phyloP scores from a whole-genome alignment of 352 stramenopile genomes.

The Phytophthora kernoviae region DNA sequence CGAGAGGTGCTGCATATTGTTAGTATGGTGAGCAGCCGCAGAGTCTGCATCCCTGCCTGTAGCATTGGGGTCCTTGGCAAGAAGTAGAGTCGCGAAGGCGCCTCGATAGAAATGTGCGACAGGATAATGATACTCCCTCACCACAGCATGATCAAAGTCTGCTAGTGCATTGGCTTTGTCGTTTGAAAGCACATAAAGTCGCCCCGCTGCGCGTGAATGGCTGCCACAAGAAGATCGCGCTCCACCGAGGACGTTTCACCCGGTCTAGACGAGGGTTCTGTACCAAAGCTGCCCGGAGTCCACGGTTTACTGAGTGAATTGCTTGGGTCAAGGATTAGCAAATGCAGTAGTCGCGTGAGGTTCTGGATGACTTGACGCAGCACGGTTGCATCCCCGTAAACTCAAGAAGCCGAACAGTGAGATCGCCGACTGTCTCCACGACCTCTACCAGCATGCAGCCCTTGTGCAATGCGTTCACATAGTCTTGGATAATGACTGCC shows the following conservation, averaged over 20 bases:
- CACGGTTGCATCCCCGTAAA: slow-evolving; percentile 66
- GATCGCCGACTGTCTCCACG: slow-evolving; percentile 74
- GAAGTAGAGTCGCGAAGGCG: slow-evolving; percentile 56
- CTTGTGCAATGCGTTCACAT: slow-evolving; percentile 70
- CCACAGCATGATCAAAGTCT: slow-evolving; percentile 76
- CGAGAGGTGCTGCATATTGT: slow-evolving; percentile 62
- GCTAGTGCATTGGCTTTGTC: slow-evolving; percentile 49
- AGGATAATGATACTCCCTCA: slow-evolving; percentile 83
- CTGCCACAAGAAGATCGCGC: slow-evolving; percentile 55
- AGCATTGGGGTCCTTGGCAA: slow-evolving; percentile 27
- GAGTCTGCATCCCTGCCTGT: slow-evolving; percentile 21
- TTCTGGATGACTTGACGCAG: slow-evolving; percentile 69
- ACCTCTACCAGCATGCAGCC: slow-evolving; percentile 77
- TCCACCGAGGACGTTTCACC: slow-evolving; percentile 39
- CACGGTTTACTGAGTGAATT: slow-evolving; percentile 31
- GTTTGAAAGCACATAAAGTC: slow-evolving; percentile 63
- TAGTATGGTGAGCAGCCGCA: slow-evolving; percentile 32
- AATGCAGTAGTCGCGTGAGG: slow-evolving; percentile 59
- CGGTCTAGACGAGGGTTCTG: background rate
- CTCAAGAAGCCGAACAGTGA: slow-evolving; percentile 68
- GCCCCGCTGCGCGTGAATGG: slow-evolving; percentile 69
- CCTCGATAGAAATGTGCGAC: slow-evolving; percentile 81
- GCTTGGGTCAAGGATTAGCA: slow-evolving; percentile 47
- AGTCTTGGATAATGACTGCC: slow-evolving; percentile 73
- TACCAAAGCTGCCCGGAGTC: slow-evolving; percentile 16